phyloP scores from a whole-genome alignment of 257 asterid genomes.

The Lithospermum erythrorhizon region DNA sequence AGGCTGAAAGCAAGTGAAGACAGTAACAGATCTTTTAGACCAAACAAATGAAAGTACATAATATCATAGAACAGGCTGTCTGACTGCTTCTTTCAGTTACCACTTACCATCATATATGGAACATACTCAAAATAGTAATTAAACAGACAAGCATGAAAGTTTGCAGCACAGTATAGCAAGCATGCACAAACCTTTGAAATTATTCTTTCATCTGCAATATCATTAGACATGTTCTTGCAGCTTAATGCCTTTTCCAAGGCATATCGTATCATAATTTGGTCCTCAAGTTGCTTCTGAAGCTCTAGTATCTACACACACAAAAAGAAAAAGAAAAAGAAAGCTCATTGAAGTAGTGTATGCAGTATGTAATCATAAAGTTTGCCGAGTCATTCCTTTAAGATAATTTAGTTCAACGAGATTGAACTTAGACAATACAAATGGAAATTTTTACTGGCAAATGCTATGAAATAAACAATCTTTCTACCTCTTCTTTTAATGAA shows the following conservation, averaged over 20 bases:
- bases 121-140: not conserved
- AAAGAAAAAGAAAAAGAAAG: not conserved
- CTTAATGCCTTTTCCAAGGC: constrained; percentile 3
- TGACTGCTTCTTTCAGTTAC: not conserved
- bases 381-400: not conserved
- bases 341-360: too few relatives aligned
- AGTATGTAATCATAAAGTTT: too few relatives aligned
- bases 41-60: not conserved
- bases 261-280: not conserved
- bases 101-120: not conserved
- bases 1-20: constrained; percentile 29
- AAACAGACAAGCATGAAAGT: too few relatives aligned
- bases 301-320: not conserved
- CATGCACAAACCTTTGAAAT: not conserved
- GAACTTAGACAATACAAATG: constrained; percentile 9
- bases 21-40: not conserved
- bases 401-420: constrained; percentile 9
- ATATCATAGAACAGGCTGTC: not conserved
- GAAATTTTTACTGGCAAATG: not conserved
- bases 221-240: not conserved
- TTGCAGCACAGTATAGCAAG: not conserved
- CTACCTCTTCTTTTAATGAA: constrained; percentile 1
- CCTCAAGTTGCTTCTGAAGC: constrained; percentile 4
- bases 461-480: not conserved
- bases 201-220: not conserved